Evolutionary conservation across 1,139 yeast genomes (phyloP).

Genomic region (Suhomyces terraborum): DNA sequence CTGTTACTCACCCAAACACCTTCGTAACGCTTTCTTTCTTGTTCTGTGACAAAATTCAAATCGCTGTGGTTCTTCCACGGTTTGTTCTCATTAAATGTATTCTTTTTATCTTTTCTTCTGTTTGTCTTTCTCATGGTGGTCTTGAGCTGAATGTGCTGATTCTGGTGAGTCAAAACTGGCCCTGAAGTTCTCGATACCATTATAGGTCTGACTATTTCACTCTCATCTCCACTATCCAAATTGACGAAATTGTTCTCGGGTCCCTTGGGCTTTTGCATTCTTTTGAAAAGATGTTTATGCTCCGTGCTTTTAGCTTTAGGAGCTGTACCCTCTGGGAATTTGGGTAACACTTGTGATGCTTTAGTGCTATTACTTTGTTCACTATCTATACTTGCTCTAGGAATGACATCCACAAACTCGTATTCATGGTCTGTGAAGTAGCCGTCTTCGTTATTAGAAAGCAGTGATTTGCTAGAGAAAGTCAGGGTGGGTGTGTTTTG

Average conservation of each 20-base stretch:
- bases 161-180: constrained; percentile 14
- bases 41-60: constrained; percentile 59
- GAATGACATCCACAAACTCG: constrained; percentile 10
- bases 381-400: constrained; percentile 9
- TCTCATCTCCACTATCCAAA: constrained; percentile 19
- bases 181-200: constrained; percentile 11
- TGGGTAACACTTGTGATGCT: constrained; percentile 16
- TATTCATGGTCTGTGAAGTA: constrained; percentile 11
- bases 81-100: constrained; percentile 78
- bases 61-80: constrained; percentile 93
- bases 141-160: constrained; percentile 46
- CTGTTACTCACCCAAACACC: constrained; percentile 91
- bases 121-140: constrained; percentile 71
- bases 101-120: constrained; percentile 42
- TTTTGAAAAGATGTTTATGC: constrained; percentile 16
- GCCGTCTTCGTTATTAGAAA: constrained; percentile 17
- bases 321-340: constrained; percentile 16
- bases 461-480: constrained; percentile 15
- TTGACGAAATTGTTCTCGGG: constrained; percentile 20
- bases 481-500: constrained; percentile 4
- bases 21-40: constrained; percentile 84
- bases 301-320: constrained; percentile 8
- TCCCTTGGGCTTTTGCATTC: constrained; percentile 21
- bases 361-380: constrained; percentile 12
- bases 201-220: constrained; percentile 11